A percentile compares a stretch with the other conserved stretches of the same genome.
Evolutionary conservation across 805 yeast genomes (phyloP).

Genomic region (Tetrapisispora nanseiensis): DNA sequence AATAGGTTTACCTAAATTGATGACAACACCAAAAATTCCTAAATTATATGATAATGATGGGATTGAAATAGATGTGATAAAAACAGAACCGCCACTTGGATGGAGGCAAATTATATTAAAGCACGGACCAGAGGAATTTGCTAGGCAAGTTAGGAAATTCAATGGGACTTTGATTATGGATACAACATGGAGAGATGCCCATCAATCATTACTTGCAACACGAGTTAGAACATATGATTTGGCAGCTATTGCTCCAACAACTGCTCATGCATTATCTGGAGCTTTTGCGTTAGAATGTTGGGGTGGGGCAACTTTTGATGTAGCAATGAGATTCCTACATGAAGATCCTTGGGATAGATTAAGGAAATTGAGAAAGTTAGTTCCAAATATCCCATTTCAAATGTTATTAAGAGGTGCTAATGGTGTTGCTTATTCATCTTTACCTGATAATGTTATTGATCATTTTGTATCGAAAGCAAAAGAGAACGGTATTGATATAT

Average conservation of each 20-base stretch:
- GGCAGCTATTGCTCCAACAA: constrained; percentile 81
- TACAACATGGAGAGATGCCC: constrained; percentile 99
- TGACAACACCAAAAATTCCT: constrained; percentile 66
- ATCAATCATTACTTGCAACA: constrained; percentile 94
- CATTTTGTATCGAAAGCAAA: constrained; percentile 91
- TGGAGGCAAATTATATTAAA: constrained; percentile 82
- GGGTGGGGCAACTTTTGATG: constrained; percentile 99
- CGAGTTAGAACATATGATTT: constrained; percentile 91
- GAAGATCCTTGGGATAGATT: constrained; percentile 98
- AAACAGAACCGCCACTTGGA: constrained; percentile 54
- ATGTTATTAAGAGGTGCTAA: constrained; percentile 98
- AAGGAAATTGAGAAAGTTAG: constrained; percentile 71
- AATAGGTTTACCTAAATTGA: constrained; percentile 77
- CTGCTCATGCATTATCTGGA: constrained; percentile 78
- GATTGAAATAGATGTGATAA: constrained; percentile 44
- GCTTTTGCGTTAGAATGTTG: constrained; percentile 97
- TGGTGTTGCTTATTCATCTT: constrained; percentile 93
- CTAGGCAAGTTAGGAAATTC: constrained; percentile 69
- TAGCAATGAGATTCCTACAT: constrained; percentile 90
- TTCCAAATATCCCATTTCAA: constrained; percentile 97
- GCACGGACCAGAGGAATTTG: constrained; percentile 81
- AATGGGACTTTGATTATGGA: constrained; percentile 89
- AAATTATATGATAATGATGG: constrained; percentile 53
- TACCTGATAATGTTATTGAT: constrained; percentile 96
- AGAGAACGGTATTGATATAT: constrained; percentile 89